These are phyloP conservation scores for Physcia stellaris DNA, from an alignment of 495 filamentous ascomycete genomes.

Conservation along the genomic window DNA sequence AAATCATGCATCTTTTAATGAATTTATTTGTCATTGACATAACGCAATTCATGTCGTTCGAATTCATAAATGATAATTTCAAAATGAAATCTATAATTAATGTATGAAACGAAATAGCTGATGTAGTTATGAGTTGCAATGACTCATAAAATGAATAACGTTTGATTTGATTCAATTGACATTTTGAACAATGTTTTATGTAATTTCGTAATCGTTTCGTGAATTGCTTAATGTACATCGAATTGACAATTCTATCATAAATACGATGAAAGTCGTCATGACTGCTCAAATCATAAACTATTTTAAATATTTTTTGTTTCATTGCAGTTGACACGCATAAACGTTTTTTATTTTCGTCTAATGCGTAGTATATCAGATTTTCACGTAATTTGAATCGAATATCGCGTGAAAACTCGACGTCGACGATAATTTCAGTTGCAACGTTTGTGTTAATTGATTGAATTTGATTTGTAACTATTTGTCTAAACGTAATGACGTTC, in stretches of 20 bases:
- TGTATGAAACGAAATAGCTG: slow-evolving; percentile 6
- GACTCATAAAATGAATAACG: neutral
- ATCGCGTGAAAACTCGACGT: neutral
- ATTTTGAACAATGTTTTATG: slow-evolving; percentile 8
- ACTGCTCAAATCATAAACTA: neutral
- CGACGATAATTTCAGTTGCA: neutral
- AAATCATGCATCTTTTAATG: neutral
- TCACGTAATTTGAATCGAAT: neutral
- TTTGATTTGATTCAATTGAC: slow-evolving; percentile 1
- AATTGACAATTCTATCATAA: neutral
- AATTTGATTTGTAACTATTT: neutral
- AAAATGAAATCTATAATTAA: slow-evolving; percentile 11
- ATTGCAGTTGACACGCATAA: neutral
- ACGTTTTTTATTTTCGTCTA: neutral
- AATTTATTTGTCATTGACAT: slow-evolving; percentile 7
- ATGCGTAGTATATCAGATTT: neutral
- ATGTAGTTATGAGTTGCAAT: slow-evolving; percentile 1
- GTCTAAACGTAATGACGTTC: neutral
- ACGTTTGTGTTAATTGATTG: neutral
- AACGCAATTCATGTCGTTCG: neutral
- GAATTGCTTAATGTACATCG: neutral
- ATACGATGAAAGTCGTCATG: neutral
- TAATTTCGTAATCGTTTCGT: slow-evolving; percentile 1
- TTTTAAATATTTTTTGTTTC: neutral
- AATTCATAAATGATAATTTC: neutral